Conservation (phyloP, 2,329 filamentous ascomycete genomes). For the Aspergillus sp. region DNA sequence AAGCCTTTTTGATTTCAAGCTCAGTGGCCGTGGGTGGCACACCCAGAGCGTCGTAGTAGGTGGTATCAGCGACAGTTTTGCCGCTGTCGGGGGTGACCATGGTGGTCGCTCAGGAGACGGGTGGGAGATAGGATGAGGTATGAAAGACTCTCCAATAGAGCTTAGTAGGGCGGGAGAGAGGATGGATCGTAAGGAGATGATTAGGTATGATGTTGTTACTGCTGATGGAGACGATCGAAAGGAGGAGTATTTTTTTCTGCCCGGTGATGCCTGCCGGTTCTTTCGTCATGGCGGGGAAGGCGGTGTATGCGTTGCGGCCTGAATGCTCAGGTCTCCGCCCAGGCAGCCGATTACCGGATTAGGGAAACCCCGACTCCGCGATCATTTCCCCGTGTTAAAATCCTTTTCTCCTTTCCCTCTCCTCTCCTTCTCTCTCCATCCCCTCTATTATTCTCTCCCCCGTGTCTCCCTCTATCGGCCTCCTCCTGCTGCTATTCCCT, state of each 20-base stretch:
- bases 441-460: slow-evolving; percentile 7
- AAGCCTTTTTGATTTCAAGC: slow-evolving; percentile 95
- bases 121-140: background rate
- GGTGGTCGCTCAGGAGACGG: slow-evolving; percentile 21
- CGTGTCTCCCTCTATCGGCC: background rate
- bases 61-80: slow-evolving; percentile 62
- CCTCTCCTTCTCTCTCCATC: slow-evolving; percentile 3
- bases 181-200: background rate
- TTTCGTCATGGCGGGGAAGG: slow-evolving; percentile 28
- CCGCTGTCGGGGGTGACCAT: slow-evolving; percentile 61
- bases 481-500: background rate
- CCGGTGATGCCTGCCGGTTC: slow-evolving; percentile 18
- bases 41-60: slow-evolving; percentile 83
- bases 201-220: background rate
- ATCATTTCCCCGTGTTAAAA: slow-evolving; percentile 1
- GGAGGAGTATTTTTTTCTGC: slow-evolving; percentile 21
- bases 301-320: background rate
- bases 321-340: slow-evolving; percentile 1
- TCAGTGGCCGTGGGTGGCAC: slow-evolving; percentile 82
- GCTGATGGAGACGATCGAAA: background rate
- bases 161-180: background rate
- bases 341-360: background rate
- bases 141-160: too few species aligned
- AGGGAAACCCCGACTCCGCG: background rate
- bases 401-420: slow-evolving; percentile 5